Evolutionary conservation across 331 rosid genomes (phyloP), one percentile per base, ranked within the genome.

Genomic region (Phaseolus coccineus): DNA sequence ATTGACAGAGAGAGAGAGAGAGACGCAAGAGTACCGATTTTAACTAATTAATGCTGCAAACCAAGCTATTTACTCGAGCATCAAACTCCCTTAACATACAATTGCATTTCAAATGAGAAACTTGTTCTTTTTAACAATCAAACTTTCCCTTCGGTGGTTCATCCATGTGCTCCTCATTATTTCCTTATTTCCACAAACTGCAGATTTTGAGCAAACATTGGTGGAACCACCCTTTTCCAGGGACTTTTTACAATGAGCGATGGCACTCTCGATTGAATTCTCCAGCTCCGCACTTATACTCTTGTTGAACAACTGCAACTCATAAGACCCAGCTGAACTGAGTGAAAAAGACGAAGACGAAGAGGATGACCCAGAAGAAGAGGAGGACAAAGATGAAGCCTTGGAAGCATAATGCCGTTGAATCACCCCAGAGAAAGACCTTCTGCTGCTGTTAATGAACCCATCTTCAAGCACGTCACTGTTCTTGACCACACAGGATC

Each of bases 171-270:
- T 46, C 4, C 27, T 40, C 6, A n/a, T 19, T 14, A 3, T n/a
- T 61, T 78, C 86, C 59, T 77, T 71, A 66, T 79, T 80, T 81
- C 73, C 68, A 40, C 62, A 59, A 53, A 71, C 53, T 57, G 69
- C 71, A 79, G 27, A 64, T 40, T 78, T 28, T 35, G 74, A 77
- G 52, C 80, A 13, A 55, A 16, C 7, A 58, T 59, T 83, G 15
- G 63, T 76, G 37, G 82, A 74, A 53, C 65, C 2, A 24, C 76
- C 59, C 25, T 53, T 47, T 81, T 70, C 84, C 59, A 82, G 91
- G 7, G 93, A 89, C 77, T 79, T 87, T 74, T 88, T 92, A 39
- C 97, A 92, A 70, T 91, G 83, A 30, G 95, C 97, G n/a, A 92
- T 92, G 6, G 97, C 98, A 61, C 86, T 94, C 73, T 89, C 90